Conservation (phyloP, 2,329 filamentous ascomycete genomes). For the Aureobasidium sp. region DNA sequence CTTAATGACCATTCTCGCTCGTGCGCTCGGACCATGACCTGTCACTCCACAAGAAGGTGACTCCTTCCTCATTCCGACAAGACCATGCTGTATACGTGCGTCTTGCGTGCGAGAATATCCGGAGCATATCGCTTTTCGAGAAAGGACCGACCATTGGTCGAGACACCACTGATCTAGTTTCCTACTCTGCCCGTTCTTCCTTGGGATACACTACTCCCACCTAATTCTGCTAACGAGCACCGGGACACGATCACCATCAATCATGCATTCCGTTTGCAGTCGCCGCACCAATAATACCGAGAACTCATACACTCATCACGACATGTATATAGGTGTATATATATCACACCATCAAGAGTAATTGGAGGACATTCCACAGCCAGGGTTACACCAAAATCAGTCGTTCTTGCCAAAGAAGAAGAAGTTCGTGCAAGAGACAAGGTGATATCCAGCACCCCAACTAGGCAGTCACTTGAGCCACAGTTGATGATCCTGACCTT, state of each 20-base stretch:
- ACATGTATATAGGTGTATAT: neutral
- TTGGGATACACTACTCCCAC: neutral
- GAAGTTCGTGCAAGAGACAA: no score
- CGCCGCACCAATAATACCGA: neutral
- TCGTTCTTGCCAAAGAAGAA: no score
- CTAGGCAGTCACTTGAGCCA: no score
- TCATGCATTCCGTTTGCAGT: neutral
- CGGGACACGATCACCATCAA: neutral
- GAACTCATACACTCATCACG: neutral
- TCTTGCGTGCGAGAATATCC: neutral
- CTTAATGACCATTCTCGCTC: neutral
- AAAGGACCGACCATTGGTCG: neutral
- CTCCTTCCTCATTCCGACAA: neutral
- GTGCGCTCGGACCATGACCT: constrained; percentile 4
- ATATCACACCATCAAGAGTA: no score
- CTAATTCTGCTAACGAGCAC: neutral
- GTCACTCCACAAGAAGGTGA: constrained; percentile 1
- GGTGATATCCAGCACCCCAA: no score
- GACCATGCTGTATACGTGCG: neutral
- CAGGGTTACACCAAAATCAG: no score
- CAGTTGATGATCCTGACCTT: no score
- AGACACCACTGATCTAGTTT: neutral
- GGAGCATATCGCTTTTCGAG: neutral
- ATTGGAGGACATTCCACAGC: no score
- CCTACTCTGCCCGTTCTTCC: neutral